Evolutionary conservation across 2,329 filamentous ascomycete species (phyloP).

Genomic region (Sarocladiaceae sp.): DNA sequence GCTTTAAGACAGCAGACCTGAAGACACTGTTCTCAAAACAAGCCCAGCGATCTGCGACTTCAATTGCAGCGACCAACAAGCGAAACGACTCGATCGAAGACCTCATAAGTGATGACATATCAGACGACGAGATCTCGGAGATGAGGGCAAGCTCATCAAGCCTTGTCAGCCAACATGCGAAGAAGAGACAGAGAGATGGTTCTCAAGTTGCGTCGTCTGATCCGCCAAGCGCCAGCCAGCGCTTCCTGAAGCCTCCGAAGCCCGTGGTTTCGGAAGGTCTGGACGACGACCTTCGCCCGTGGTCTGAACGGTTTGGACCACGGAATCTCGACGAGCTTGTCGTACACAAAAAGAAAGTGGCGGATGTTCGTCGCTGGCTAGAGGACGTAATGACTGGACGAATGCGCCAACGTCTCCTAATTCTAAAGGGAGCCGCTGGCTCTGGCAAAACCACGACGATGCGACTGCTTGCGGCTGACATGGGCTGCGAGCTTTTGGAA

Average conservation of each 20-base stretch:
- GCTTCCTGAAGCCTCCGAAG: constrained; percentile 41
- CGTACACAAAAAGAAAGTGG: constrained; percentile 90
- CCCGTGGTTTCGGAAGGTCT: constrained; percentile 19
- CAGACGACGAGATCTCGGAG: constrained; percentile 49
- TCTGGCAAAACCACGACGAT: constrained; percentile 90
- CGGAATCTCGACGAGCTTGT: constrained; percentile 72
- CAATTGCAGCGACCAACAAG: constrained; percentile 23
- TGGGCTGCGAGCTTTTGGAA: constrained; percentile 73
- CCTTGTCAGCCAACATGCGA: constrained; percentile 48
- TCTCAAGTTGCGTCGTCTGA: constrained; percentile 18
- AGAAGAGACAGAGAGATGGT: constrained; percentile 42
- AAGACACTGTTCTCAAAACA: constrained; percentile 57
- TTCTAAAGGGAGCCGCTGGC: constrained; percentile 86
- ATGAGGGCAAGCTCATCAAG: constrained; percentile 45
- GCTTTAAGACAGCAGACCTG: constrained; percentile 49
- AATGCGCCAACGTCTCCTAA: constrained; percentile 63
- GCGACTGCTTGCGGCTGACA: constrained; percentile 66
- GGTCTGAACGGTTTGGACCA: constrained; percentile 82
- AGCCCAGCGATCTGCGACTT: constrained; percentile 39
- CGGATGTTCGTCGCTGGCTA: constrained; percentile 79
- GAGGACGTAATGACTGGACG: constrained; percentile 63
- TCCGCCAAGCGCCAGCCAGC: constrained; percentile 36
- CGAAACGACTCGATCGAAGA: constrained; percentile 34
- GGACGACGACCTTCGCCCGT: constrained; percentile 62
- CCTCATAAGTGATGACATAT: constrained; percentile 50